Evolutionary conservation across 495 filamentous ascomycete species (phyloP).

Genomic region (Penicillium canescens): DNA sequence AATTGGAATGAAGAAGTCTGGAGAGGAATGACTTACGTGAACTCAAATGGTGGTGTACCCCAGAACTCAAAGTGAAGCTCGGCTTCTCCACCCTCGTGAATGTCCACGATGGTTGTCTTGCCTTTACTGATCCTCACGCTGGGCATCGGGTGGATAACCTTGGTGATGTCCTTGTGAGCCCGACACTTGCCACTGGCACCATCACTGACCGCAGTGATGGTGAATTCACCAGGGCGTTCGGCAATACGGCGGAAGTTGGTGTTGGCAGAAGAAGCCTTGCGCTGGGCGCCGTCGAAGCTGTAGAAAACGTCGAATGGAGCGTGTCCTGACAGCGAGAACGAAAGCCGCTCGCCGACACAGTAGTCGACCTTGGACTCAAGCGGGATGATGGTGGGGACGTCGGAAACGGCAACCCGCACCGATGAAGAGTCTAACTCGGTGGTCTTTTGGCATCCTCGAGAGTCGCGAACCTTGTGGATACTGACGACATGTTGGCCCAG

Average conservation of each 20-base stretch:
- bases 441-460: conserved; percentile 75
- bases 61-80: conserved; percentile 92
- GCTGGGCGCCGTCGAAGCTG: conserved; percentile 72
- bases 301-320: conserved; percentile 93
- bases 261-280: conserved; percentile 73
- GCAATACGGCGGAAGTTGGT: conserved; percentile 89
- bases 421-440: conserved; percentile 64
- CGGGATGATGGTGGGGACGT: conserved; percentile 84
- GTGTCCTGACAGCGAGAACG: conserved; percentile 83
- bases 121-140: conserved; percentile 87
- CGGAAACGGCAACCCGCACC: conserved; percentile 84
- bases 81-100: conserved; percentile 92
- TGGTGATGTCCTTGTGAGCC: conserved; percentile 71
- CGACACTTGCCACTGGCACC: conserved; percentile 75
- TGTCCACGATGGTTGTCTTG: conserved; percentile 74
- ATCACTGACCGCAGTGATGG: conserved; percentile 81
- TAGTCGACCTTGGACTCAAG: conserved; percentile 87
- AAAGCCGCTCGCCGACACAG: conserved; percentile 92
- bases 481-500: conserved; percentile 82
- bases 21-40: conserved; percentile 59
- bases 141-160: conserved; percentile 86
- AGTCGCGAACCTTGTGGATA: conserved; percentile 85
- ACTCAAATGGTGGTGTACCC: conserved; percentile 95
- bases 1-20: neutral
- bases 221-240: conserved; percentile 84